Evolutionary conservation across 352 stramenopile genomes (phyloP).

Genomic region (Albugo candida): DNA sequence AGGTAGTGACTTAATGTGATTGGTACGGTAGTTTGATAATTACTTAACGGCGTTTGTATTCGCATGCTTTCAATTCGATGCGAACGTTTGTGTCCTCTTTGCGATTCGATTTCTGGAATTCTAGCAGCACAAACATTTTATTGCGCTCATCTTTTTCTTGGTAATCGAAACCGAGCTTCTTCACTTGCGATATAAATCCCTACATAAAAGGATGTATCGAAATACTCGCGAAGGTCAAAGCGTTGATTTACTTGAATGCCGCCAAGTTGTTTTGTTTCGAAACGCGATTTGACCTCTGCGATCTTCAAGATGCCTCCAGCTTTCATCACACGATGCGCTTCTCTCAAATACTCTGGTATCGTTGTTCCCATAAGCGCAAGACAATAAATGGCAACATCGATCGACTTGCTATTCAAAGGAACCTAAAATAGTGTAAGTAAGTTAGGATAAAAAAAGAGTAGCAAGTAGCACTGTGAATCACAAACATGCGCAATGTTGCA

Average conservation of each 20-base stretch:
- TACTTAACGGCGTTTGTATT: slow-evolving; percentile 66
- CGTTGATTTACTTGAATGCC: slow-evolving; percentile 16
- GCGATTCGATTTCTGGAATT: slow-evolving; percentile 50
- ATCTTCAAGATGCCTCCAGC: slow-evolving; percentile 80
- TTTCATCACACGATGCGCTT: slow-evolving; percentile 90
- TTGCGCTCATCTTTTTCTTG: slow-evolving; percentile 55
- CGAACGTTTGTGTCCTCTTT: slow-evolving; percentile 21
- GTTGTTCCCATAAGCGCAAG: slow-evolving; percentile 97
- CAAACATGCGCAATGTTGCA: slow-evolving; percentile 91
- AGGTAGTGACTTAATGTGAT: too few species aligned
- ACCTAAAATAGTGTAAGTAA: slow-evolving; percentile 38
- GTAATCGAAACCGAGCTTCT: slow-evolving; percentile 47
- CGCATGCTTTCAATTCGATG: slow-evolving; percentile 66
- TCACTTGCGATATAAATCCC: slow-evolving; percentile 38
- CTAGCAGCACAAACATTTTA: slow-evolving; percentile 77
- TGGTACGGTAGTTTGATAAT: too few species aligned
- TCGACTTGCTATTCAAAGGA: slow-evolving; percentile 66
- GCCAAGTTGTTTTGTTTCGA: slow-evolving; percentile 46
- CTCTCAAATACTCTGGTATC: slow-evolving; percentile 90
- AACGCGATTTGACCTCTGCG: slow-evolving; percentile 68
- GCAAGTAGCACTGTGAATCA: not conserved
- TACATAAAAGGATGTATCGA: slow-evolving; percentile 1
- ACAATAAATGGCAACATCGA: slow-evolving; percentile 95
- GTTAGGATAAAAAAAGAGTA: slow-evolving; percentile 4
- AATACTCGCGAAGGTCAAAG: not conserved